Evolutionary conservation across 352 stramenopile genomes (phyloP).

Genomic region (Hyaloperonospora brassicae): DNA sequence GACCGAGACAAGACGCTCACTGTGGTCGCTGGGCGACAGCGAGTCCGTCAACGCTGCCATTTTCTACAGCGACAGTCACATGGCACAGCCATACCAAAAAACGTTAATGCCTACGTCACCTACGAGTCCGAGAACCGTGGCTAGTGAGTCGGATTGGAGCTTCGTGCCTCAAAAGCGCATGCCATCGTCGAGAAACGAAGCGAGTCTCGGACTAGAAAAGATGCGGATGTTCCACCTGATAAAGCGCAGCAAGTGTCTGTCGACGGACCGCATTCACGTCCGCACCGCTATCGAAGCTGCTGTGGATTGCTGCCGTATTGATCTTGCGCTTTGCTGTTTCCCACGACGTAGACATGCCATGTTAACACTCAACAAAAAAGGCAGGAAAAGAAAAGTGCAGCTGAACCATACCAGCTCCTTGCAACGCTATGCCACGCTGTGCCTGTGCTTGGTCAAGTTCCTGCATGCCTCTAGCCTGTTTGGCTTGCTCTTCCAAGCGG

Average conservation of each 20-base stretch:
- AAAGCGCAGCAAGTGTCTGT: constrained; percentile 53
- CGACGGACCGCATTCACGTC: constrained; percentile 42
- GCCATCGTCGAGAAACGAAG: constrained; percentile 8
- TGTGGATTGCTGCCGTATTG: constrained; percentile 12
- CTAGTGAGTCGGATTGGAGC: constrained; percentile 10
- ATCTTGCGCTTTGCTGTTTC: constrained; percentile 45
- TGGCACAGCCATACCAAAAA: constrained; percentile 9
- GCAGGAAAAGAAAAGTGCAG: background rate
- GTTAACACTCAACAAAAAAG: background rate
- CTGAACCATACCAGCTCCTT: constrained; percentile 26
- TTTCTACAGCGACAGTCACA: constrained; percentile 40
- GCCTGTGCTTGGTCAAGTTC: constrained; percentile 24
- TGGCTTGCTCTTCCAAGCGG: constrained; percentile 58
- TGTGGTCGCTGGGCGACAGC: constrained; percentile 47
- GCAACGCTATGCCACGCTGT: constrained; percentile 2
- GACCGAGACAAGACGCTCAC: constrained; percentile 45
- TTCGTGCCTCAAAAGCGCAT: constrained; percentile 12
- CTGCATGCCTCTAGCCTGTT: constrained; percentile 41
- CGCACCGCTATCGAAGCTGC: constrained; percentile 23
- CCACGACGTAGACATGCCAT: background rate
- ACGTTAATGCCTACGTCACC: constrained; percentile 15
- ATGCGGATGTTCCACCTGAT: constrained; percentile 61
- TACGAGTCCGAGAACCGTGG: background rate
- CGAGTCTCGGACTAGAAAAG: constrained; percentile 24
- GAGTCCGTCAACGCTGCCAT: constrained; percentile 51